A percentile compares a stretch with the other conserved stretches of the same genome.
Conservation (phyloP, 106 monocot species). For the Dioscorea zingiberensis region DNA sequence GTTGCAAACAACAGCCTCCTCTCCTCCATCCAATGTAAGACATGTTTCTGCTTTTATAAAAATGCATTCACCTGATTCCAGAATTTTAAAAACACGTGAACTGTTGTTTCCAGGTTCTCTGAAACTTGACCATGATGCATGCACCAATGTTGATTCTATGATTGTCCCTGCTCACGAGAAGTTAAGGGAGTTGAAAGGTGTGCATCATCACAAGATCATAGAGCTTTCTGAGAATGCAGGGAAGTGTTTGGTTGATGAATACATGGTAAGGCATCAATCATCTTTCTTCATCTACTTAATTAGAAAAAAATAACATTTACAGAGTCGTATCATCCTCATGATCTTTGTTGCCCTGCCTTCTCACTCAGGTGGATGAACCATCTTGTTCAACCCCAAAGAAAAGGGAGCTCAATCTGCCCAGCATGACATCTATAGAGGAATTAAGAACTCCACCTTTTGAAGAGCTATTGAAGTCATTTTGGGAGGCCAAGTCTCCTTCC, state of each 20-base stretch:
- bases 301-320: too few relatives aligned
- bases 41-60: neutral
- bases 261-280: conserved; percentile 71
- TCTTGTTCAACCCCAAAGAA: conserved; percentile 75
- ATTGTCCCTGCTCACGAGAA: conserved; percentile 47
- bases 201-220: conserved; percentile 60
- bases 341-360: too few relatives aligned
- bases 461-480: conserved; percentile 73
- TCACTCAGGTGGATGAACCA: conserved; percentile 77
- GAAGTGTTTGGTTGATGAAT: conserved; percentile 84
- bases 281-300: too few relatives aligned
- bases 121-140: conserved; percentile 84
- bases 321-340: too few relatives aligned
- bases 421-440: conserved; percentile 66
- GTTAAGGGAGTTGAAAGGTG: conserved; percentile 50
- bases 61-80: too few relatives aligned
- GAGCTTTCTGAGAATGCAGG: conserved; percentile 67
- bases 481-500: conserved; percentile 6
- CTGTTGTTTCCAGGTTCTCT: conserved; percentile 48
- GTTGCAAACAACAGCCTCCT: conserved; percentile 39
- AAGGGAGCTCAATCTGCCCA: conserved; percentile 58
- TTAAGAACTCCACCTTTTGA: conserved; percentile 83
- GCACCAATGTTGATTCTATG: conserved; percentile 45
- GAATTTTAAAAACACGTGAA: too few relatives aligned
- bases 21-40: conserved; percentile 69